Percentiles rank a stretch among this genome's conserved stretches.
These are phyloP conservation scores for Cordyceps farinosa DNA, from an alignment of 2,329 filamentous ascomycete genomes.

Conservation along the genomic window DNA sequence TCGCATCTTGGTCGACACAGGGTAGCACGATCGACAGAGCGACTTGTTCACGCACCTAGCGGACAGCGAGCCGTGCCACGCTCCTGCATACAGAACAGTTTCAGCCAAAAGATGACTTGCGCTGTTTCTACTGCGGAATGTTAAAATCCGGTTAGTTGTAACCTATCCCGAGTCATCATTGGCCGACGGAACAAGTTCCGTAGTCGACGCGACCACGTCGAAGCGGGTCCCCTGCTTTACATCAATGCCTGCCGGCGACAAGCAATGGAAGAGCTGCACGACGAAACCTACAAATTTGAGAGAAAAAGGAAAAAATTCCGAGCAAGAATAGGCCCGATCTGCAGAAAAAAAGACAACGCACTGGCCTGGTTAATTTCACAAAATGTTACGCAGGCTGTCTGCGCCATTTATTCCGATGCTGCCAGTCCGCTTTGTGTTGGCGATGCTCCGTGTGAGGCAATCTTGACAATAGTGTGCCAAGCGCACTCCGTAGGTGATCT, in stretches of 20 bases:
- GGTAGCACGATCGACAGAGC: background rate
- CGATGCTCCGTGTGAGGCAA: background rate
- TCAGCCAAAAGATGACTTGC: background rate
- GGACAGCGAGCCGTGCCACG: background rate
- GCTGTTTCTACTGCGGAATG: background rate
- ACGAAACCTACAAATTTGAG: too few relatives aligned
- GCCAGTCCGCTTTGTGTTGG: background rate
- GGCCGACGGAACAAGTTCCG: background rate
- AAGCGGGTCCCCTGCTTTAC: too few relatives aligned
- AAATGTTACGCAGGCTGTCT: background rate
- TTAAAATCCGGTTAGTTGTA: background rate
- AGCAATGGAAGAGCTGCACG: too few relatives aligned
- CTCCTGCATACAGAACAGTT: slow-evolving; percentile 8
- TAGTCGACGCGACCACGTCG: too few relatives aligned
- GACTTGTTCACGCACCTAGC: background rate
- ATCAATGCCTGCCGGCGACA: too few relatives aligned
- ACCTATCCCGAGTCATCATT: background rate
- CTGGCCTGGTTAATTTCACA: background rate
- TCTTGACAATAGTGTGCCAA: background rate
- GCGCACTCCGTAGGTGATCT: background rate
- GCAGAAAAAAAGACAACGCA: too few relatives aligned
- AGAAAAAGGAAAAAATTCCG: too few relatives aligned
- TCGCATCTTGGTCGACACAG: background rate
- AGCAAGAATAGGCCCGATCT: too few relatives aligned
- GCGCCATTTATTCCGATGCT: background rate